Conservation (phyloP, 441 rosid species). For the Erysimum pusillum region DNA sequence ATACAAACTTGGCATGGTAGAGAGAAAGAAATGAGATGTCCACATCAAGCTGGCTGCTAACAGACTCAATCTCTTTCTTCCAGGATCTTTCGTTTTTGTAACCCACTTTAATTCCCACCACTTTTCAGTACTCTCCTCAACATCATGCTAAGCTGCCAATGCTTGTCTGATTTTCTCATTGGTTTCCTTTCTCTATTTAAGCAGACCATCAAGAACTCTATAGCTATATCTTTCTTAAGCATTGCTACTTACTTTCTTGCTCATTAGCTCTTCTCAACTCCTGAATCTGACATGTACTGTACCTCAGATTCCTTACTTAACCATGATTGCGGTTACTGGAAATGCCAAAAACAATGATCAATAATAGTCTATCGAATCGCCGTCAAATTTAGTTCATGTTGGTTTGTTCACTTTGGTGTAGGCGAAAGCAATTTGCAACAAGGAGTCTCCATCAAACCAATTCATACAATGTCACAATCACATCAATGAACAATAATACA, state of each 20-base stretch:
- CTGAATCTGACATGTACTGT: constrained; percentile 59
- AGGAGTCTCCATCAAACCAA: too few relatives aligned
- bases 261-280: constrained; percentile 82
- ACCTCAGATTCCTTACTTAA: constrained; percentile 58
- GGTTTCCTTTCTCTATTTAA: constrained; percentile 67
- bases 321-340: constrained; percentile 66
- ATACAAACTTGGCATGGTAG: constrained; percentile 50
- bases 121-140: constrained; percentile 82
- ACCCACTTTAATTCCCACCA: constrained; percentile 78
- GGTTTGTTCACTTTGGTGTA: too few relatives aligned
- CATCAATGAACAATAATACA: too few relatives aligned
- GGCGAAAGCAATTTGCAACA: too few relatives aligned
- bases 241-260: constrained; percentile 58
- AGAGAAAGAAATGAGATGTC: constrained; percentile 78
- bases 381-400: constrained; percentile 61
- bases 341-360: constrained; percentile 7
- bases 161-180: constrained; percentile 84
- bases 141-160: constrained; percentile 75
- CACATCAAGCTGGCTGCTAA: constrained; percentile 77
- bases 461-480: too few relatives aligned
- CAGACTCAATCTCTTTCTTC: too few relatives aligned
- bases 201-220: constrained; percentile 66
- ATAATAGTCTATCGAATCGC: constrained; percentile 46
- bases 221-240: constrained; percentile 76
- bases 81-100: constrained; percentile 78